Evolutionary conservation across 257 asterid species (phyloP), one percentile per base, ranked within the genome.

Genomic region (Solanum pennellii): DNA sequence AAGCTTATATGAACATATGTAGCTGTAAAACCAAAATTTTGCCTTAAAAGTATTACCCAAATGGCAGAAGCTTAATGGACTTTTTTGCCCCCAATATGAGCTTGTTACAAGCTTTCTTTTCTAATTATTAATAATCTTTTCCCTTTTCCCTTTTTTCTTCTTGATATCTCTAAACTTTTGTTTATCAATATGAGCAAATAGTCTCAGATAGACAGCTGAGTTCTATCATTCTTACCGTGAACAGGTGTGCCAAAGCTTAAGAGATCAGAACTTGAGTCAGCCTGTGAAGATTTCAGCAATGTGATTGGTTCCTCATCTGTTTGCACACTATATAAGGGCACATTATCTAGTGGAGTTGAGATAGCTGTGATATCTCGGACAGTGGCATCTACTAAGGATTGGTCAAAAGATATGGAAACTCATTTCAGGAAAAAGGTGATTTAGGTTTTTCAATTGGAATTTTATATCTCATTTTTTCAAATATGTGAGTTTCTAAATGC

Each of bases 251-350:
- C 98, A 45, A 95, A 93, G 86, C 95, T 96, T 62, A 96, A 89
- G 89, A 92, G 99, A 92, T 87, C 93, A 44, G 98, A 96, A 91
- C 94, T 96, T 80, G 96, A 89, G 89, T 91, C 93, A 49, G 99
- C 99, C 74, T 96, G 99, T 93, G 99, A 96, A 92, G 97, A 93
- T 89, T 96, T 96, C 90, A 96, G 99, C 89, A 96, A 96, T 39
- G 98, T 96, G 65, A 93, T 96, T 52, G 98, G 98, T 80, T 89
- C 98, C 13, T 89, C 93, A 13, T 88, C 98, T 0, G 89, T 91
- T 79, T 93, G 97, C 83, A 93, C 94, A 20, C 87, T 95, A 79
- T 96, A 96, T 21, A 96, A 96, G 91, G 98, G 98, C 56, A 96
- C 98, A 8, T 90, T 96, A 88, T 96, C 99, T 77, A 93, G 92